phyloP scores from a whole-genome alignment of 2,329 filamentous ascomycete genomes.

The Colletotrichum siamense region DNA sequence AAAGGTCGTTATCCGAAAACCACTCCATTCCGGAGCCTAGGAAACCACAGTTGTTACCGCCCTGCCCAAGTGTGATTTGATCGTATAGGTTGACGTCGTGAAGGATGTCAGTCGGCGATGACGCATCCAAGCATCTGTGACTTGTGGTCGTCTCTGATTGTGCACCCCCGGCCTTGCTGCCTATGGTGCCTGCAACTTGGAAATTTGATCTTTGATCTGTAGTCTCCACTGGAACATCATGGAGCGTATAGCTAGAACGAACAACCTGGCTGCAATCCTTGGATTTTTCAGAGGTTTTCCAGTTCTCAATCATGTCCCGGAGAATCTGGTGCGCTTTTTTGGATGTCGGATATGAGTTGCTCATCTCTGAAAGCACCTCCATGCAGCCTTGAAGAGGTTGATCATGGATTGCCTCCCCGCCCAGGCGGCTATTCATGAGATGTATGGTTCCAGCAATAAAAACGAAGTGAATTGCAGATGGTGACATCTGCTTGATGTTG shows the following conservation, averaged over 20 bases:
- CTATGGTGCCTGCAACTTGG: neutral
- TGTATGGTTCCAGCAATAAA: slow-evolving; percentile 11
- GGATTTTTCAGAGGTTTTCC: neutral
- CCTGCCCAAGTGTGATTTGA: neutral
- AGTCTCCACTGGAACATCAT: neutral
- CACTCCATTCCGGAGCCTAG: neutral
- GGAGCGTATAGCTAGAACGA: fast-evolving
- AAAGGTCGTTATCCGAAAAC: neutral
- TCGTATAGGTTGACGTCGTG: neutral
- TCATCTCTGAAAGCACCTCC: neutral
- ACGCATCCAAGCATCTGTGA: neutral
- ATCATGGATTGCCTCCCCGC: neutral
- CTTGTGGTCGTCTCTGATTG: neutral
- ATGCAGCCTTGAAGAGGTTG: neutral
- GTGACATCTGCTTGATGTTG: neutral
- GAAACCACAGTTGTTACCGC: neutral
- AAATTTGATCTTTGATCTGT: neutral
- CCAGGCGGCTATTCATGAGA: neutral
- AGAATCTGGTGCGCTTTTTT: neutral
- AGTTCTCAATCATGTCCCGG: neutral
- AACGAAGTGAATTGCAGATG: neutral
- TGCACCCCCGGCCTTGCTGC: fast-evolving
- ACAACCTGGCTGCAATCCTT: neutral
- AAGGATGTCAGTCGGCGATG: neutral
- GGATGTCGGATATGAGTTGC: neutral